Evolutionary conservation across 2,329 filamentous ascomycete genomes (phyloP).

Genomic region (Fusarium torulosum): DNA sequence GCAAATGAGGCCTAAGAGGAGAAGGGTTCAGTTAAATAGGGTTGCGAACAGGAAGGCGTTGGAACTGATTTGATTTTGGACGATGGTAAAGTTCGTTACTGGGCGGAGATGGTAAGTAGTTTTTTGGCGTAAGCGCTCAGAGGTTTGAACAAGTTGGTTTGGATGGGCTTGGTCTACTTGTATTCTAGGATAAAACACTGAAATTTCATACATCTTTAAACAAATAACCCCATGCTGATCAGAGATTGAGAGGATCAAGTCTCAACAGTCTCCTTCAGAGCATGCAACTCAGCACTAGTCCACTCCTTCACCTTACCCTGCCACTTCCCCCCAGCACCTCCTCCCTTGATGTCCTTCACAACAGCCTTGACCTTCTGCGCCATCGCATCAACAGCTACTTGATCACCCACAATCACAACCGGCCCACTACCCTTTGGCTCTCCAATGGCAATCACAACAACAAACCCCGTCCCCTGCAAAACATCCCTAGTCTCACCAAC

Average conservation of each 20-base stretch:
- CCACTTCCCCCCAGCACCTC: slow-evolving; percentile 50
- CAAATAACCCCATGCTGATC: neutral
- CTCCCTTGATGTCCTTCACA: slow-evolving; percentile 47
- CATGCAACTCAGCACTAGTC: slow-evolving; percentile 42
- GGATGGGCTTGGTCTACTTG: neutral
- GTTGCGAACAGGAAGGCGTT: neutral
- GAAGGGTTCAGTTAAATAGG: neutral
- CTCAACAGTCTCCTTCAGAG: slow-evolving; percentile 40
- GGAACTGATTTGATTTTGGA: neutral
- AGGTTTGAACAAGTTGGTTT: neutral
- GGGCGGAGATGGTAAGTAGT: no score
- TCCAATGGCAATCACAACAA: slow-evolving; percentile 46
- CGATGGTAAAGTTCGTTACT: no score
- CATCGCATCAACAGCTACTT: slow-evolving; percentile 36
- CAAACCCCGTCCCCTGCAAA: slow-evolving; percentile 22
- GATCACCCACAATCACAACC: slow-evolving; percentile 46
- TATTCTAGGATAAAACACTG: neutral
- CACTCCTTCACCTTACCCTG: slow-evolving; percentile 51
- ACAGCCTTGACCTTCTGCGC: slow-evolving; percentile 33
- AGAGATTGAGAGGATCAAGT: neutral
- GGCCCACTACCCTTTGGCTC: slow-evolving; percentile 45
- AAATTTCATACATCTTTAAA: neutral
- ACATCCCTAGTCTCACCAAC: slow-evolving; percentile 43
- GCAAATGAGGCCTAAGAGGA: slow-evolving; percentile 7
- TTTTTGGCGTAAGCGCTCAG: no score